Percentiles rank a stretch among this genome's conserved stretches.
These are phyloP conservation scores for Agrocybe chaxingu DNA, from an alignment of 768 basidiomycete species.

Conservation along the genomic window DNA sequence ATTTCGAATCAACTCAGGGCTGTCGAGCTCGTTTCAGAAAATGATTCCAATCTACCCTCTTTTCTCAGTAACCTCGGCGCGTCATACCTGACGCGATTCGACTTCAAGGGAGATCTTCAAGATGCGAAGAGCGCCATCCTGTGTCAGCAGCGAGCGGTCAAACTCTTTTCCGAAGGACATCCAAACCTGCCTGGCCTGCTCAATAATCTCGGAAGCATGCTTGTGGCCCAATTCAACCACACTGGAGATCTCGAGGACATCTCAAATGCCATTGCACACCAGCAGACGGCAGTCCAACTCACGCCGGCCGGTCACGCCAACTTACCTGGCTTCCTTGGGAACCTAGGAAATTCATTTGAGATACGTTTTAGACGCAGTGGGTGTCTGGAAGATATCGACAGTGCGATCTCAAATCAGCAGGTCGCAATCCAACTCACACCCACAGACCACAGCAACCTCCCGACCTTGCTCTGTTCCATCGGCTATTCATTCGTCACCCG, in stretches of 20 bases:
- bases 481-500: too few species aligned
- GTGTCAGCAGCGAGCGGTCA: background rate
- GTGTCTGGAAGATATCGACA: background rate
- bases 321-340: background rate
- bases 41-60: background rate
- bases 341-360: slow-evolving; percentile 2
- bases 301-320: slow-evolving; percentile 2
- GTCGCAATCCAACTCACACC: background rate
- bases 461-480: too few species aligned
- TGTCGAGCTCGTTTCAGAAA: background rate
- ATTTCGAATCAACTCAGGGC: slow-evolving; percentile 9
- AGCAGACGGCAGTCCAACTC: slow-evolving; percentile 7
- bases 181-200: background rate
- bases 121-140: slow-evolving; percentile 1
- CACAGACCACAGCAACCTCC: background rate
- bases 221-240: slow-evolving; percentile 4
- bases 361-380: background rate
- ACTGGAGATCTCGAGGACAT: slow-evolving; percentile 12
- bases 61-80: background rate
- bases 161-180: background rate
- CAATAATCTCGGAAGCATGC: background rate
- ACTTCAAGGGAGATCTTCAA: background rate
- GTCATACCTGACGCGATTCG: background rate
- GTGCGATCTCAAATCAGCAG: slow-evolving; percentile 6
- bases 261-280: slow-evolving; percentile 8